Percentiles rank a stretch among this genome's conserved stretches.
phyloP scores from a whole-genome alignment of 148 eudicot species.

The Rhododendron vialii region DNA sequence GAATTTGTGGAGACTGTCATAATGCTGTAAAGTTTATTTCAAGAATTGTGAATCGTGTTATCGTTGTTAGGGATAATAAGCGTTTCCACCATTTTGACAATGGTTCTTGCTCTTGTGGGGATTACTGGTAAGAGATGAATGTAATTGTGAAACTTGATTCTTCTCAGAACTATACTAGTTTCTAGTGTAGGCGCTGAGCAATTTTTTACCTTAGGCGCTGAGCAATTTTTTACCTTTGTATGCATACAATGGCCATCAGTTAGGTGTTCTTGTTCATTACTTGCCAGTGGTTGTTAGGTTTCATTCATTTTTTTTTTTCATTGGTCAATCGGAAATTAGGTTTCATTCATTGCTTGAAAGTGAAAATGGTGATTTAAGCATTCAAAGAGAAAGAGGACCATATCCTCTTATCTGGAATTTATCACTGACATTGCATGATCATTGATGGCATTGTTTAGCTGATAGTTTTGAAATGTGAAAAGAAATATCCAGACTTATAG shows the following conservation, averaged over 20 bases:
- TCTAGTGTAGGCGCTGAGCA: background rate
- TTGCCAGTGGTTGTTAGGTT: background rate
- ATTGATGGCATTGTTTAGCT: background rate
- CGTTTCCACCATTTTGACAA: constrained; percentile 11
- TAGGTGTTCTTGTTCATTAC: background rate
- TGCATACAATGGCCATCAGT: background rate
- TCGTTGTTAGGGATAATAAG: constrained; percentile 12
- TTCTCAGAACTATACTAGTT: background rate
- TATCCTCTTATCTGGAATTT: background rate
- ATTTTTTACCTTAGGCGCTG: background rate
- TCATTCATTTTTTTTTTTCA: background rate
- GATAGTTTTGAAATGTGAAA: background rate
- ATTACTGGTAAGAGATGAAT: constrained; percentile 3
- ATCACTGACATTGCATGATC: background rate
- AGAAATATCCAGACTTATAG: background rate
- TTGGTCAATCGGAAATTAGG: no score
- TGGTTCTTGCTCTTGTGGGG: constrained; percentile 15
- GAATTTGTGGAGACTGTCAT: constrained; percentile 13
- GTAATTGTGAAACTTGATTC: background rate
- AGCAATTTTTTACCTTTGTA: background rate
- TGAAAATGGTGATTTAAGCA: background rate
- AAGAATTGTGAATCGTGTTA: constrained; percentile 5
- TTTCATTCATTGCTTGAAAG: background rate
- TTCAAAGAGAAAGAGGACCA: background rate
- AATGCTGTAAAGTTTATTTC: constrained; percentile 8